These are phyloP conservation scores for Glycine soja DNA, from an alignment of 306 rosid species.

Conservation along the genomic window DNA sequence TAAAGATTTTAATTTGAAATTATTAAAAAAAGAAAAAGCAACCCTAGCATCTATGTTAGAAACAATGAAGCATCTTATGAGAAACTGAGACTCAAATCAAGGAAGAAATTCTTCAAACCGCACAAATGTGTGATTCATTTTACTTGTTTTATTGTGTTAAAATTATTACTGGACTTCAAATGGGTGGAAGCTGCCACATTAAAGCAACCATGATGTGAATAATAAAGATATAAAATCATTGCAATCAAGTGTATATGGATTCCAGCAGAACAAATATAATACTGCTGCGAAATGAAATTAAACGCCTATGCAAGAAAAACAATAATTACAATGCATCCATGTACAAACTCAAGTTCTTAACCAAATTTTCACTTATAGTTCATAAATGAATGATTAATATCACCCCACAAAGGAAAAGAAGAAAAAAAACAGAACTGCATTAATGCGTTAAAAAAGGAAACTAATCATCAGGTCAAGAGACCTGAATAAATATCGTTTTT, in stretches of 20 bases:
- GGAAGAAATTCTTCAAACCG: conserved; percentile 44
- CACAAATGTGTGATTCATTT: conserved; percentile 35
- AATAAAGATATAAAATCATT: conserved; percentile 4
- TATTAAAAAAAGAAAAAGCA: conserved; percentile 29
- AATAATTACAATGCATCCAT: background rate
- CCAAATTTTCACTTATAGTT: background rate
- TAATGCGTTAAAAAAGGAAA: too few relatives aligned
- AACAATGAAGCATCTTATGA: conserved; percentile 56
- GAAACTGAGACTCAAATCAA: conserved; percentile 48
- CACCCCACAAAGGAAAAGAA: too few relatives aligned
- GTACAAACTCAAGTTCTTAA: conserved; percentile 6
- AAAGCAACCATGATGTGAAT: conserved; percentile 32
- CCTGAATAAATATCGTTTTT: background rate
- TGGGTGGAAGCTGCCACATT: background rate
- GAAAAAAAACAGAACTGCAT: too few relatives aligned
- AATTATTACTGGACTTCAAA: conserved; percentile 2
- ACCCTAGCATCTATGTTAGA: conserved; percentile 52
- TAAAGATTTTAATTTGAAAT: conserved; percentile 47
- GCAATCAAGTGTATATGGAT: background rate
- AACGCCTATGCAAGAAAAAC: conserved; percentile 3
- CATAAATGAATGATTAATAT: conserved; percentile 16
- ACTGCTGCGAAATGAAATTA: background rate
- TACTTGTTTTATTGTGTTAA: conserved; percentile 9
- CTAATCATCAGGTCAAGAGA: background rate
- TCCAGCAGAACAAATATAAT: conserved; percentile 38